These are phyloP conservation scores for Grosmannia clavigera DNA, from an alignment of 2,329 filamentous ascomycete species.

Conservation along the genomic window DNA sequence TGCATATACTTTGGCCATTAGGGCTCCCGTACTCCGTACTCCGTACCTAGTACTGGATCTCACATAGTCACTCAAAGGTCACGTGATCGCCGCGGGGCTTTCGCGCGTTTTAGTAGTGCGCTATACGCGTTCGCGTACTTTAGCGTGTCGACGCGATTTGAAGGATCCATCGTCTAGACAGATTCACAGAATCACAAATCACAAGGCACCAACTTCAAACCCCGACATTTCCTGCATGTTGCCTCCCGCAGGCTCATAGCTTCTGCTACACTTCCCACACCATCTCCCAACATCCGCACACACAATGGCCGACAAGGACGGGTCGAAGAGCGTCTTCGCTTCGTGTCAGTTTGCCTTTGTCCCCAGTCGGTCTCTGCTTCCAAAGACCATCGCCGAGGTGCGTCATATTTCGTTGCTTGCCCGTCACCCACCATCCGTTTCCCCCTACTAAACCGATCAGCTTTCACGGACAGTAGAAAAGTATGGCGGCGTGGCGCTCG, in stretches of 20 bases:
- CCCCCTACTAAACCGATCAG: slow-evolving; percentile 16
- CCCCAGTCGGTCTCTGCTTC: slow-evolving; percentile 26
- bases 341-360: slow-evolving; percentile 35
- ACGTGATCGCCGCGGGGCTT: slow-evolving; percentile 13
- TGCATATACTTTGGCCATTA: too few relatives aligned
- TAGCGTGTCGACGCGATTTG: background rate
- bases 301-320: slow-evolving; percentile 15
- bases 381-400: slow-evolving; percentile 29
- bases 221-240: background rate
- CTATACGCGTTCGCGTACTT: background rate
- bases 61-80: background rate
- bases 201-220: background rate
- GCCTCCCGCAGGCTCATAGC: background rate
- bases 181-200: background rate
- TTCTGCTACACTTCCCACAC: background rate
- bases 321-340: slow-evolving; percentile 25
- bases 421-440: background rate
- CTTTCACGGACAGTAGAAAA: slow-evolving; percentile 29
- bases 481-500: slow-evolving; percentile 38
- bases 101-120: slow-evolving; percentile 9
- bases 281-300: background rate
- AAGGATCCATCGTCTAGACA: background rate
- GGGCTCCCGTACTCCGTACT: too few relatives aligned
- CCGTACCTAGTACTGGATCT: too few relatives aligned
- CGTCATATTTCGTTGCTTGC: background rate